Percentiles rank a stretch among this genome's conserved stretches.
These are phyloP conservation scores for Ampelocalamus luodianensis DNA, from an alignment of 176 grass and related monocot species.

Conservation along the genomic window DNA sequence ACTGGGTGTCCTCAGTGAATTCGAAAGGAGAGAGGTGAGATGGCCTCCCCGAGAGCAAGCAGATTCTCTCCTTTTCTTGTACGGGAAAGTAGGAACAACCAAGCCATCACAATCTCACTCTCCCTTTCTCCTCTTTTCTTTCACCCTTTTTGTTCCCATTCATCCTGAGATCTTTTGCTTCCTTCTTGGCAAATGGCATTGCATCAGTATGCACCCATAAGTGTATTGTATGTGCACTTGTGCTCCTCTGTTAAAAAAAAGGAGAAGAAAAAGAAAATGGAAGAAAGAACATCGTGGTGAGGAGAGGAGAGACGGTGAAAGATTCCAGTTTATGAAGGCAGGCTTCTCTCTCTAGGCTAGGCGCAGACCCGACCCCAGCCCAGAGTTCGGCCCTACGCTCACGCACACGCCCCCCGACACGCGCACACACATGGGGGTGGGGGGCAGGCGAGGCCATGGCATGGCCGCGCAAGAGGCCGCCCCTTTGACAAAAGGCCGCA, in stretches of 20 bases:
- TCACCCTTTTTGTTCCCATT: slow-evolving; percentile 14
- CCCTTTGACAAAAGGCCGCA: slow-evolving; percentile 39
- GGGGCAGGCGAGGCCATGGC: slow-evolving; percentile 22
- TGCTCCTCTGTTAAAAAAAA: background rate
- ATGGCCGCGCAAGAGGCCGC: slow-evolving; percentile 37
- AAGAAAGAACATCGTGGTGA: background rate
- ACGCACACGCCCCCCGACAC: slow-evolving; percentile 46
- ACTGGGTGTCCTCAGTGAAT: background rate
- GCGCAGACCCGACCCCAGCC: background rate
- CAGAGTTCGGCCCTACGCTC: slow-evolving; percentile 24
- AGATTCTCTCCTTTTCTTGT: slow-evolving; percentile 35
- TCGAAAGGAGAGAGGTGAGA: background rate
- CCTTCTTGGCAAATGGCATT: background rate
- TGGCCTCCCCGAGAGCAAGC: background rate
- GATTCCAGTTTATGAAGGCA: slow-evolving; percentile 31
- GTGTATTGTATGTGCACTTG: background rate
- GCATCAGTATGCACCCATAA: background rate
- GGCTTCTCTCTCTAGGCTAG: background rate
- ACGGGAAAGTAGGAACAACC: slow-evolving; percentile 25
- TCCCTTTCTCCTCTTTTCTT: background rate
- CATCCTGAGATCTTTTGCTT: background rate
- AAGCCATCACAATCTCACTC: background rate
- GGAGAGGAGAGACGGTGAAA: slow-evolving; percentile 7
- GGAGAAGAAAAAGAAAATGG: background rate
- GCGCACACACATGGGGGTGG: slow-evolving; percentile 45